phyloP scores from a whole-genome alignment of 306 rosid species.

The Glycine tomentella region DNA sequence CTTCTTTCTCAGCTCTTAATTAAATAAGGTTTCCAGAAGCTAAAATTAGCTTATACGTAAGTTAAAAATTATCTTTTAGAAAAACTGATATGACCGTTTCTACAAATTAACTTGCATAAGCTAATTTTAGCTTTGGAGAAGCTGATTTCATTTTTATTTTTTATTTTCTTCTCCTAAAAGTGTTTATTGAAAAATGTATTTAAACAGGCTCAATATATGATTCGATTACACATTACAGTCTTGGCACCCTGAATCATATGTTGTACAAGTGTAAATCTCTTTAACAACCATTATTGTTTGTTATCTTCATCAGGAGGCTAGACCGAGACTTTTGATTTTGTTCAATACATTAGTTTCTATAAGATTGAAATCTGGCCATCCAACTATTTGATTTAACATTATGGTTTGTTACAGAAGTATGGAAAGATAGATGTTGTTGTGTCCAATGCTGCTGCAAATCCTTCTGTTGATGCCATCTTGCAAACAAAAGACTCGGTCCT shows the following conservation, averaged over 20 bases:
- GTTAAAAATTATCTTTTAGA: too few species aligned
- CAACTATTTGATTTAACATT: neutral
- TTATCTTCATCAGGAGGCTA: slow-evolving; percentile 18
- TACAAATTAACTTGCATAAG: too few species aligned
- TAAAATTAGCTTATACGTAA: too few species aligned
- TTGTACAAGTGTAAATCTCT: neutral
- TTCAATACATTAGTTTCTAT: neutral
- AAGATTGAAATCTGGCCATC: slow-evolving; percentile 1
- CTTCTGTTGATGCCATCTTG: slow-evolving; percentile 73
- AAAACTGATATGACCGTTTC: too few species aligned
- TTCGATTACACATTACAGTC: too few species aligned
- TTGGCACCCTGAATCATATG: neutral
- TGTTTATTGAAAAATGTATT: too few species aligned
- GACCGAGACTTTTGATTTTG: slow-evolving; percentile 26
- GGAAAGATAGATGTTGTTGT: slow-evolving; percentile 86
- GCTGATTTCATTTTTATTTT: too few species aligned
- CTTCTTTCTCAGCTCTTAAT: too few species aligned
- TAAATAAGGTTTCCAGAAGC: too few species aligned
- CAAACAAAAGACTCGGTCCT: slow-evolving; percentile 72
- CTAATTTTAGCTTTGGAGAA: too few species aligned
- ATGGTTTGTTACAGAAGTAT: slow-evolving; percentile 71
- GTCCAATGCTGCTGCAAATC: slow-evolving; percentile 97
- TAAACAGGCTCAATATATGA: too few species aligned
- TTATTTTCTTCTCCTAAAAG: too few species aligned
- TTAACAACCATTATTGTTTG: neutral